Base-by-base conservation (phyloP, 2,329 filamentous ascomycete species). In the Fusarium dimerum region DNA sequence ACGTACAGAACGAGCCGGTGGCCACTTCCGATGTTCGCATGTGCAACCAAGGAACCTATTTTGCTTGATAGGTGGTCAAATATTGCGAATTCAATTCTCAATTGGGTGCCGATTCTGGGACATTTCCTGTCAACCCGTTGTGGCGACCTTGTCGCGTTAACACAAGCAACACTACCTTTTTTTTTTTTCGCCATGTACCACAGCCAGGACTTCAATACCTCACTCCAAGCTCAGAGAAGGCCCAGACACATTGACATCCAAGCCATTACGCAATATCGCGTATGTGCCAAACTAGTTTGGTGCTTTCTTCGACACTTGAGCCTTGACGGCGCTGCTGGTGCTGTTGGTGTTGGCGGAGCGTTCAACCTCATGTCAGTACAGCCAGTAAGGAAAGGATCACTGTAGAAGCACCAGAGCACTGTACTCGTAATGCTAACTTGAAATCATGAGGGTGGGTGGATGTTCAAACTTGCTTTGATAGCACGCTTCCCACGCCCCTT, bases 161-260 rank as follows among this genome's bases (percentile, higher is more conserved):
- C 32, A 10, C 52, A 50, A 51, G 47, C 54, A 48, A 48, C 50
- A 43, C 47, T 59, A 52, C 61, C 20, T 26, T 26, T 26, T 26
- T 26, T 26, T 26, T 26, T 26, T 26, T 26, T 26, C 20, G 7
- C 20, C 52, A 62, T 65, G 59, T 60, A 59, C 55, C 48, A 60
- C 52, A 55, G 48, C 46, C 42, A 49, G 55, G 59, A 62, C 47
- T 51, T 47, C 50, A 39, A 51, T 26, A 4, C 4, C 20, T 26
- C 20, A 7, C 20, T 26, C 20, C 4, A 41, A 56, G 47, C 57
- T 57, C 20, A 26, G 7, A 62, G 62, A 59, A 60, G 54, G 51
- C 47, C 52, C 54, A 45, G 39, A 44, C 48, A 55, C 39, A 46
- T 62, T 65, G 63, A 54, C 54, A 26, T 50, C 50, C 52, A 65